These are phyloP conservation scores for Aurinia saxatilis DNA, from an alignment of 345 rosid species.

Conservation along the genomic window DNA sequence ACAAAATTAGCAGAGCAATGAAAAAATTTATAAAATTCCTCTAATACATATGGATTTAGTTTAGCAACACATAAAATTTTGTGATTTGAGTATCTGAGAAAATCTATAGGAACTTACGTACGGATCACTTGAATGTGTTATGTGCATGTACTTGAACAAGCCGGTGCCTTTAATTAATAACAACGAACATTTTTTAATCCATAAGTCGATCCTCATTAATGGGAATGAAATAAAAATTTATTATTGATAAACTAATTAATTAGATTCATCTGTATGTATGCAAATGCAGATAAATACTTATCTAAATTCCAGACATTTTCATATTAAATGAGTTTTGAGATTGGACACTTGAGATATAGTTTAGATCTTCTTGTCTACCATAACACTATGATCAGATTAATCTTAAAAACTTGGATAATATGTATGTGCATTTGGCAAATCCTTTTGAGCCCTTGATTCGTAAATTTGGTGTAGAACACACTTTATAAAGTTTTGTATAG, in stretches of 20 bases:
- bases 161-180: conserved; percentile 20
- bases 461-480: neutral
- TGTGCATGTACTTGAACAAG: conserved; percentile 29
- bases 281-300: neutral
- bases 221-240: neutral
- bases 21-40: too few species aligned
- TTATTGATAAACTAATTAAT: neutral
- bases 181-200: neutral
- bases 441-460: neutral
- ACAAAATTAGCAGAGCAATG: too few species aligned
- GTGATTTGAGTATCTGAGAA: neutral
- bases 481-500: neutral
- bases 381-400: neutral
- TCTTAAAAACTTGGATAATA: too few species aligned
- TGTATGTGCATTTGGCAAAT: too few species aligned
- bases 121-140: conserved; percentile 20
- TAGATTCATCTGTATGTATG: conserved; percentile 22
- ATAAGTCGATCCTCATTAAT: neutral
- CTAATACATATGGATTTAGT: neutral
- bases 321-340: neutral
- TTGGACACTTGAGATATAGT: conserved; percentile 7
- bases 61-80: neutral
- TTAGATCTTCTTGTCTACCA: neutral
- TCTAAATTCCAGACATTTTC: neutral
- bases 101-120: conserved; percentile 19